These are phyloP conservation scores for Paraglomus occultum DNA, from an alignment of 192 early-diverging fungal species.

Conservation along the genomic window DNA sequence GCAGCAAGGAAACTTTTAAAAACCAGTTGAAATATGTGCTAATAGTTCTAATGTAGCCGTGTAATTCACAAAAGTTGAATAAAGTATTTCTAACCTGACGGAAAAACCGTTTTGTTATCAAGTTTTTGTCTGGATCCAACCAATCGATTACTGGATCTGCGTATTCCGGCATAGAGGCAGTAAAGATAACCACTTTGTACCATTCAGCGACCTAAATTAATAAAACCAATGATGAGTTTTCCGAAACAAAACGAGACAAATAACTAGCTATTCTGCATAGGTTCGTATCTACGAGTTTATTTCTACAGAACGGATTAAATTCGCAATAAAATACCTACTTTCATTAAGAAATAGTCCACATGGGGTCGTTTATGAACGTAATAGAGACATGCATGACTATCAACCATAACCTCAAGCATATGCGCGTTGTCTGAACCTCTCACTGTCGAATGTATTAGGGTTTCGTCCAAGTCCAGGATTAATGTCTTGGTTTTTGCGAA, in stretches of 20 bases:
- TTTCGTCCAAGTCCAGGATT: constrained; percentile 78
- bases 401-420: constrained; percentile 81
- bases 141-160: constrained; percentile 94
- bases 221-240: constrained; percentile 12
- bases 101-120: constrained; percentile 78
- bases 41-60: neutral
- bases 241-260: neutral
- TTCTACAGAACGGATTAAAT: neutral
- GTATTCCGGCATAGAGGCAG: constrained; percentile 88
- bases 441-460: constrained; percentile 77
- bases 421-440: constrained; percentile 65
- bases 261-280: neutral
- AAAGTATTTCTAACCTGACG: constrained; percentile 57
- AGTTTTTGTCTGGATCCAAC: constrained; percentile 66
- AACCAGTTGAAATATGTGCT: neutral
- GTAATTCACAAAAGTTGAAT: neutral
- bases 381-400: constrained; percentile 79
- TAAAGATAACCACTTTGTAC: constrained; percentile 91
- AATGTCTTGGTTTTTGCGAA: constrained; percentile 54
- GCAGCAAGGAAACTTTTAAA: neutral
- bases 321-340: constrained; percentile 44
- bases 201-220: constrained; percentile 70
- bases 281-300: neutral
- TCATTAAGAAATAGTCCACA: constrained; percentile 81
- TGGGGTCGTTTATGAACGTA: constrained; percentile 90